Evolutionary conservation across 148 eudicot species (phyloP).

Genomic region (Cornus florida): DNA sequence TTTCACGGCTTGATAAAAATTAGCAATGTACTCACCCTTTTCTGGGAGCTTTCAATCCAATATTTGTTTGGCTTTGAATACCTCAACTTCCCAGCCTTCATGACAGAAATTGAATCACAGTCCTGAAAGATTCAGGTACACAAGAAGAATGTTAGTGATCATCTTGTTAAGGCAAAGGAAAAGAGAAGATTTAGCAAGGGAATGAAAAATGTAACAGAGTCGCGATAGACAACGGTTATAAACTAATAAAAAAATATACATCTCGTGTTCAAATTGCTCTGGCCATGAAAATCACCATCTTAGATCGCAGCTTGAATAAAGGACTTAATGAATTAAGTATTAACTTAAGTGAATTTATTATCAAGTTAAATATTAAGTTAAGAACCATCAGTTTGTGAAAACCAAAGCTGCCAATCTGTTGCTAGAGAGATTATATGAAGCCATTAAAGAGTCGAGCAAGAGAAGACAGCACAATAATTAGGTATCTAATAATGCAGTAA

Average conservation of each 20-base stretch:
- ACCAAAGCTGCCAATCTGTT: not conserved
- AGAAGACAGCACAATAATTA: too few species aligned
- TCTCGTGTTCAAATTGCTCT: not conserved
- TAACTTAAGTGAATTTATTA: not conserved
- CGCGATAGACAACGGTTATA: not conserved
- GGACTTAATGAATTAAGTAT: too few species aligned
- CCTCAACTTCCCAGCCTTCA: conserved; percentile 69
- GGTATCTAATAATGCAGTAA: too few species aligned
- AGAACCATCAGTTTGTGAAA: not conserved
- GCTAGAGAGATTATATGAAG: not conserved
- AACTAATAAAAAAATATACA: too few species aligned
- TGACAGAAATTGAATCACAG: conserved; percentile 11
- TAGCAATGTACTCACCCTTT: not conserved
- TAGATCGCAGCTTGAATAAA: too few species aligned
- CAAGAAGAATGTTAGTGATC: not conserved
- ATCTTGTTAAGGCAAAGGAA: not conserved
- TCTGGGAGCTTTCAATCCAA: conserved; percentile 72
- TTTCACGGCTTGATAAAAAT: not conserved
- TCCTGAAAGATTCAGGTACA: not conserved
- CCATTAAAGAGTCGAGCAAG: not conserved
- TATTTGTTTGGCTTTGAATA: conserved; percentile 62
- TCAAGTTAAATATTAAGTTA: not conserved
- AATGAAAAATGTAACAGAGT: not conserved
- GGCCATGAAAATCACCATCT: not conserved
- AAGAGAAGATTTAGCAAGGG: not conserved